Evolutionary conservation across 345 rosid species (phyloP).

Genomic region (Anacardium occidentale): DNA sequence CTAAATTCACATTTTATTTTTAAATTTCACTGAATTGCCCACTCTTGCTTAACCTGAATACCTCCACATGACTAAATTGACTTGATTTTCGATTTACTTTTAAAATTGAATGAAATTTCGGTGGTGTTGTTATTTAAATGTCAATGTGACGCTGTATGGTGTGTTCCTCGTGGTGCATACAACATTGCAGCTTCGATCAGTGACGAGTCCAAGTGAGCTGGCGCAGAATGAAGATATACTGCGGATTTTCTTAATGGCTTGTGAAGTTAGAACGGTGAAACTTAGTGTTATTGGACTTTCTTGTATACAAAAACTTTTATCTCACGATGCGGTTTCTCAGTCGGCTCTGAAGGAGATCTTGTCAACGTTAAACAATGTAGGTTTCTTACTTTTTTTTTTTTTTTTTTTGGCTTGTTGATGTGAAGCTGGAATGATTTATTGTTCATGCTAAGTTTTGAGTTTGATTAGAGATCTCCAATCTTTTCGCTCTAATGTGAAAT

Average conservation of each 20-base stretch:
- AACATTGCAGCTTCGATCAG: conserved; percentile 67
- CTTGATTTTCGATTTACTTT: not conserved
- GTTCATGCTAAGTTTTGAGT: not conserved
- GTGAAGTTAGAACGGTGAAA: conserved; percentile 80
- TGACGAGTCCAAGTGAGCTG: conserved; percentile 84
- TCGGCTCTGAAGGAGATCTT: conserved; percentile 80
- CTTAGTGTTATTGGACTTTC: conserved; percentile 95
- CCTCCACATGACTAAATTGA: not conserved
- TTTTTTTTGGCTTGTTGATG: not conserved
- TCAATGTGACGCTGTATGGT: not conserved
- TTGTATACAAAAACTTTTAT: conserved; percentile 90
- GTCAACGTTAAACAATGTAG: conserved; percentile 77
- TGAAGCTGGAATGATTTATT: not conserved
- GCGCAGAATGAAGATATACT: conserved; percentile 81
- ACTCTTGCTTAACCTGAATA: not conserved
- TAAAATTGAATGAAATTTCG: not conserved
- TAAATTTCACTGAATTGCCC: not conserved
- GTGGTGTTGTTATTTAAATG: not conserved
- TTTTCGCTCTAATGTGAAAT: not conserved
- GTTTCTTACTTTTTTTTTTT: conserved; percentile 21
- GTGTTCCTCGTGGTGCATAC: not conserved
- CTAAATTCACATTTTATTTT: not conserved
- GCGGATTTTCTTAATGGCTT: conserved; percentile 85
- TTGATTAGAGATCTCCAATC: too few relatives aligned
- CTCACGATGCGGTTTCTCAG: conserved; percentile 93